Evolutionary conservation across 2,329 filamentous ascomycete genomes (phyloP).

Genomic region (Hypoxylon sp.): DNA sequence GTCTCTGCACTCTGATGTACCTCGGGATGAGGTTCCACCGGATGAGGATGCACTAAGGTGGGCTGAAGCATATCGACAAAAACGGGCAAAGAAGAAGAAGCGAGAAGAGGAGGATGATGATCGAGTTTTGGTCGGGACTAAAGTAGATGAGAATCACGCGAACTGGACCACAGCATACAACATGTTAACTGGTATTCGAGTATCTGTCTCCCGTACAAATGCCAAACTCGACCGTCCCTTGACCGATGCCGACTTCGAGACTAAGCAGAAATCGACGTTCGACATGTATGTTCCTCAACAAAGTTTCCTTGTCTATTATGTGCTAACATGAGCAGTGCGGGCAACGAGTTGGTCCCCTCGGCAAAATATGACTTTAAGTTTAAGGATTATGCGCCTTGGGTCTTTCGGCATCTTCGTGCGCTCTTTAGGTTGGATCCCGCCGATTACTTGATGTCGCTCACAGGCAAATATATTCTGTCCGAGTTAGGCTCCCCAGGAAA

Average conservation of each 20-base stretch:
- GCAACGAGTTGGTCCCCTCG: constrained; percentile 96
- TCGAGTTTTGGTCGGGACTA: constrained; percentile 93
- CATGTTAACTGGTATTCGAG: constrained; percentile 98
- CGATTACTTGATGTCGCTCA: constrained; percentile 98
- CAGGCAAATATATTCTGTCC: constrained; percentile 98
- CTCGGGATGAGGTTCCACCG: constrained; percentile 84
- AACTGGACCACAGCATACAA: constrained; percentile 99
- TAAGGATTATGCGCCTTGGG: constrained; percentile 99
- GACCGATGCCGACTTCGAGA: constrained; percentile 91
- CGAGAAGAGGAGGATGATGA: constrained; percentile 94
- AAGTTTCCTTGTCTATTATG: background rate
- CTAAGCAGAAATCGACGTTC: constrained; percentile 98
- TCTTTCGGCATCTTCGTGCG: constrained; percentile 91
- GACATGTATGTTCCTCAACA: constrained; percentile 79
- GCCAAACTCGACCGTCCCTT: constrained; percentile 94
- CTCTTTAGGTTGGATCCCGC: constrained; percentile 94
- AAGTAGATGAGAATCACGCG: constrained; percentile 96
- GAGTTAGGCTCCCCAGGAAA: constrained; percentile 97
- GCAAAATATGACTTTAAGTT: constrained; percentile 99
- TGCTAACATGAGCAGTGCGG: constrained; percentile 74
- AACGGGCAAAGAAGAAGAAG: constrained; percentile 88
- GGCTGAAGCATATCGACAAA: constrained; percentile 94
- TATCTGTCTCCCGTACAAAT: constrained; percentile 95
- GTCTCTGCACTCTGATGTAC: constrained; percentile 86
- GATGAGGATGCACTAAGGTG: constrained; percentile 94